phyloP scores from a whole-genome alignment of 164 flowering plant genomes.

The Aristolochia californica region DNA sequence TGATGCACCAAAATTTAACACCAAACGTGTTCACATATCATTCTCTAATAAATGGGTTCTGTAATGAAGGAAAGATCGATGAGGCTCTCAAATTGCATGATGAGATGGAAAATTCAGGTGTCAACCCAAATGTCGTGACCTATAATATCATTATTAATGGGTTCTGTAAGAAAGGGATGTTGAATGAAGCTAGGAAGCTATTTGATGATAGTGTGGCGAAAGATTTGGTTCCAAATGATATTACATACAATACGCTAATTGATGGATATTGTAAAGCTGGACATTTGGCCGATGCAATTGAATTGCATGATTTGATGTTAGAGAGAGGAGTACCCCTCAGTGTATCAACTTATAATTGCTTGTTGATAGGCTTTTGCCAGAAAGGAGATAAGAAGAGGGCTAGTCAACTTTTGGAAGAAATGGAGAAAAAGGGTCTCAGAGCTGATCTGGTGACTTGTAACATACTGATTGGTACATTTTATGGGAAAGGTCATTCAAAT shows the following conservation, averaged over 20 bases:
- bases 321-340: slow-evolving; percentile 6
- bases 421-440: slow-evolving; percentile 18
- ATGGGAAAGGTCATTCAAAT: slow-evolving; percentile 14
- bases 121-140: slow-evolving; percentile 19
- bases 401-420: slow-evolving; percentile 22
- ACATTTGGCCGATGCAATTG: slow-evolving; percentile 15
- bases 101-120: slow-evolving; percentile 11
- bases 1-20: slow-evolving; percentile 13
- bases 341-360: slow-evolving; percentile 22
- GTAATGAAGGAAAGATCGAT: slow-evolving; percentile 14
- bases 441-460: slow-evolving; percentile 22
- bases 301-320: slow-evolving; percentile 13
- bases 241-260: slow-evolving; percentile 20
- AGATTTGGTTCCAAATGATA: slow-evolving; percentile 10
- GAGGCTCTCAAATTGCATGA: slow-evolving; percentile 13
- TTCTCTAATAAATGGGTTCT: slow-evolving; percentile 24
- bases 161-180: slow-evolving; percentile 19
- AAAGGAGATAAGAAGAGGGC: slow-evolving; percentile 14
- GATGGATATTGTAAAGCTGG: slow-evolving; percentile 22
- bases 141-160: slow-evolving; percentile 20
- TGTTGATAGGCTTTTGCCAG: slow-evolving; percentile 19
- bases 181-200: slow-evolving; percentile 15
- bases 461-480: slow-evolving; percentile 20
- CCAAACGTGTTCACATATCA: slow-evolving; percentile 24
- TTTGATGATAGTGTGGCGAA: slow-evolving; percentile 10